Percentiles rank a stretch among this genome's conserved stretches.
Evolutionary conservation across 768 basidiomycete species (phyloP).

Genomic region (Phlebiopsis flavidoalba): DNA sequence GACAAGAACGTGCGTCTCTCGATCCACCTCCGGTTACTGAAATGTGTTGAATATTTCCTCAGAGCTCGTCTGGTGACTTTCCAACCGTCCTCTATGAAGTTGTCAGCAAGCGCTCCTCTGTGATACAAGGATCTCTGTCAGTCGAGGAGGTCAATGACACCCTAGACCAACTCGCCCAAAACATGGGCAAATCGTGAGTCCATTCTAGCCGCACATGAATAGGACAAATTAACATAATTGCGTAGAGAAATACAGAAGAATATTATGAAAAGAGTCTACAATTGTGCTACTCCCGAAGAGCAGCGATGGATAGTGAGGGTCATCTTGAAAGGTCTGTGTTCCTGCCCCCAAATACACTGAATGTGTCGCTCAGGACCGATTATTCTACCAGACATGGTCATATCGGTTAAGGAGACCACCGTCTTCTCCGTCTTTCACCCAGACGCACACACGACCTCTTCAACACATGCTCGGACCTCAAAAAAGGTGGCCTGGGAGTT

Average conservation of each 20-base stretch:
- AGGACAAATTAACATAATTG: background rate
- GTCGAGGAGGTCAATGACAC: slow-evolving; percentile 81
- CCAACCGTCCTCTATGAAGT: slow-evolving; percentile 84
- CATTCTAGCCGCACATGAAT: background rate
- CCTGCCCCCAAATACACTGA: background rate
- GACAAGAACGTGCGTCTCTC: slow-evolving; percentile 51
- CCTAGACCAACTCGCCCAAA: slow-evolving; percentile 71
- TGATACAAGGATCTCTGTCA: slow-evolving; percentile 66
- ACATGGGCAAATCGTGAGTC: slow-evolving; percentile 69
- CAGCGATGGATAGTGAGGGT: slow-evolving; percentile 96
- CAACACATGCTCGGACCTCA: slow-evolving; percentile 55
- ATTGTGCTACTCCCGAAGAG: slow-evolving; percentile 77
- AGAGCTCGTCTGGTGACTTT: slow-evolving; percentile 84
- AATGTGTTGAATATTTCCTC: background rate
- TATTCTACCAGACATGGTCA: slow-evolving; percentile 66
- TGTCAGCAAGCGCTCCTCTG: slow-evolving; percentile 77
- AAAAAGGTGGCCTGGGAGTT: slow-evolving; percentile 91
- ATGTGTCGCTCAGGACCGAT: background rate
- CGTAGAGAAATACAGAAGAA: slow-evolving; percentile 69
- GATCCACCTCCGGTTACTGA: background rate
- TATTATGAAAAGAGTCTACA: slow-evolving; percentile 72
- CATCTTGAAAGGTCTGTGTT: slow-evolving; percentile 79
- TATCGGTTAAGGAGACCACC: slow-evolving; percentile 91
- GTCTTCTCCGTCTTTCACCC: slow-evolving; percentile 90
- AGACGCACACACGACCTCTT: slow-evolving; percentile 86